phyloP scores from a whole-genome alignment of 2,329 filamentous ascomycete genomes.

The Colletotrichum godetiae region DNA sequence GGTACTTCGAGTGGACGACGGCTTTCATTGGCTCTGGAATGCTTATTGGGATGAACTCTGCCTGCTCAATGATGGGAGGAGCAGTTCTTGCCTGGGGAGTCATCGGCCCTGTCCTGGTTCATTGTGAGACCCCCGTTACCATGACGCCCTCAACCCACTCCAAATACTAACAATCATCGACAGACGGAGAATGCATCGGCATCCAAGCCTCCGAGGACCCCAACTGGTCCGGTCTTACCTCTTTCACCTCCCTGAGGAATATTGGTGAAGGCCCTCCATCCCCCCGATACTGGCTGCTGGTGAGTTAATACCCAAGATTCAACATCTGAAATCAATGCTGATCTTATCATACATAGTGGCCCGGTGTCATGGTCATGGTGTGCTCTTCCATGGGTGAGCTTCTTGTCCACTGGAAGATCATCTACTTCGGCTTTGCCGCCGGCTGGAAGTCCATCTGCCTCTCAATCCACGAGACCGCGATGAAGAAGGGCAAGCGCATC shows the following conservation, averaged over 20 bases:
- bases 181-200: constrained; percentile 61
- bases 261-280: constrained; percentile 45
- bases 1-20: constrained; percentile 65
- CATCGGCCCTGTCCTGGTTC: constrained; percentile 58
- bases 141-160: background rate
- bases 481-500: constrained; percentile 45
- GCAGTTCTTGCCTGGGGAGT: constrained; percentile 66
- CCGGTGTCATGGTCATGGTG: constrained; percentile 56
- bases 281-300: constrained; percentile 54
- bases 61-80: constrained; percentile 67
- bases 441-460: constrained; percentile 45
- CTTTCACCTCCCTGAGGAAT: constrained; percentile 46
- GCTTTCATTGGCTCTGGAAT: constrained; percentile 69
- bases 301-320: background rate
- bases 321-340: too few species aligned
- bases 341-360: constrained; percentile 42
- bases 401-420: constrained; percentile 51
- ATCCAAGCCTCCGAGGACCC: constrained; percentile 40
- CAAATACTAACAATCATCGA: background rate
- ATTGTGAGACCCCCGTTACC: constrained; percentile 42
- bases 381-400: constrained; percentile 55
- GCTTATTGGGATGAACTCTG: constrained; percentile 65
- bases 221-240: constrained; percentile 44
- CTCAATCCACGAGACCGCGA: constrained; percentile 45
- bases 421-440: constrained; percentile 49